Evolutionary conservation across 2,329 filamentous ascomycete species (phyloP), one percentile per base, ranked within the genome.

Genomic region (Colletotrichum karsti): DNA sequence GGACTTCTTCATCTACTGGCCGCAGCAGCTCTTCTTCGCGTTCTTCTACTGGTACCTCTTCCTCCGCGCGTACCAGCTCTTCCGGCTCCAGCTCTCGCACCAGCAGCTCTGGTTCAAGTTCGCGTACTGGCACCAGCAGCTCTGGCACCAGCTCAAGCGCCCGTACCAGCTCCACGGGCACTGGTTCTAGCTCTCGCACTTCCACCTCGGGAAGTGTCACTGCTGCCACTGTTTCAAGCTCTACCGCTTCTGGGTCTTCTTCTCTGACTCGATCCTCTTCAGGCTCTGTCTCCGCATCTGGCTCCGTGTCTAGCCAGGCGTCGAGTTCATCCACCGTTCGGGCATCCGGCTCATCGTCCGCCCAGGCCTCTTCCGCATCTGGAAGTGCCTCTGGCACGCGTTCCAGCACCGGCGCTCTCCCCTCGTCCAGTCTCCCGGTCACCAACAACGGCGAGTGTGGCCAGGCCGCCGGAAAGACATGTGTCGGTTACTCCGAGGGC

Each of bases 211-310:
- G 56, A 18, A 59, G 42, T 6, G 56, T 39, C 42, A 50, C 56
- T 9, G 56, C 56, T 35, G 54, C 54, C 42, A 26, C 41, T 5
- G 56, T 12, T 13, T 18, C 50, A 4, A 22, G 55, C 6, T 46
- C 55, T 58, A 37, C 41, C 9, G 6, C 41, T 58, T 44, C 55
- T 3, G 26, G 39, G 18, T 24, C 28, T 4, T 35, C 55, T 22
- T 48, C 41, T 57, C 54, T 57, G 54, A 58, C 55, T 37, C 20
- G 18, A n/a, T 54, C 57, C 18, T 41, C 48, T 41, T 42, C 63
- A 15, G 22, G 18, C 24, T 51, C 58, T 22, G 50, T 33, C 33
- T 39, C 57, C 1, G 7, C 28, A 13, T 30, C 46, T 0, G 24
- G 46, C 24, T 50, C 46, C n/a, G 5, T 22, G 2, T 44, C 41